Conservation (phyloP, 2,329 filamentous ascomycete species). For the Trichoderma brevicompactum region DNA sequence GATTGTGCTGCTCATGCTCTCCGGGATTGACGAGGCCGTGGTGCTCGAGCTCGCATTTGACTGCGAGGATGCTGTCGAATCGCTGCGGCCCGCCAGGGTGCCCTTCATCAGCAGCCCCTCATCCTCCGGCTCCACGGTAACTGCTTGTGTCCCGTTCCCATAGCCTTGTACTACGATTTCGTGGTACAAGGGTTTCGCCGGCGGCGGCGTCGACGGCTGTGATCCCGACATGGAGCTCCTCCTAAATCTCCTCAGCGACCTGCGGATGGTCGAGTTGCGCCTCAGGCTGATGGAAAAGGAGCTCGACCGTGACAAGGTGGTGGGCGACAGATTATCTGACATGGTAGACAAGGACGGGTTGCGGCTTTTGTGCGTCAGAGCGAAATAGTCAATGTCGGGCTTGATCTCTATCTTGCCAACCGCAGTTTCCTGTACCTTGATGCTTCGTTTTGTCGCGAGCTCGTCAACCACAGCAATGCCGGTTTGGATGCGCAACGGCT, state of each 20-base stretch:
- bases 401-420: slow-evolving; percentile 49
- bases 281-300: slow-evolving; percentile 40
- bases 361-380: slow-evolving; percentile 45
- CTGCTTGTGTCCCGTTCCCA: slow-evolving; percentile 56
- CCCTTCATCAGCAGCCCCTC: slow-evolving; percentile 22
- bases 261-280: slow-evolving; percentile 42
- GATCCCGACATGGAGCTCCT: slow-evolving; percentile 32
- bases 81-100: slow-evolving; percentile 34
- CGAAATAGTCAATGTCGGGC: slow-evolving; percentile 61
- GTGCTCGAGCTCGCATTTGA: slow-evolving; percentile 33
- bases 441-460: slow-evolving; percentile 27
- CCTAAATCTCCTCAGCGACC: slow-evolving; percentile 42
- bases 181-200: slow-evolving; percentile 43
- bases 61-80: slow-evolving; percentile 38
- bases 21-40: slow-evolving; percentile 36
- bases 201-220: slow-evolving; percentile 29
- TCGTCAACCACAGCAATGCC: slow-evolving; percentile 34
- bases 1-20: slow-evolving; percentile 36
- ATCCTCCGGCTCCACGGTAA: slow-evolving; percentile 34
- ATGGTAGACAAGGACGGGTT: slow-evolving; percentile 27
- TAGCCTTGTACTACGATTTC: slow-evolving; percentile 60
- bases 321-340: slow-evolving; percentile 32
- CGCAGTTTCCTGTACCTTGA: slow-evolving; percentile 21
- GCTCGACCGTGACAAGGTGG: slow-evolving; percentile 37
- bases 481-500: slow-evolving; percentile 37